Evolutionary conservation across 176 grass and related monocot genomes (phyloP), one percentile per base, ranked within the genome.

Genomic region (Zizania latifolia): DNA sequence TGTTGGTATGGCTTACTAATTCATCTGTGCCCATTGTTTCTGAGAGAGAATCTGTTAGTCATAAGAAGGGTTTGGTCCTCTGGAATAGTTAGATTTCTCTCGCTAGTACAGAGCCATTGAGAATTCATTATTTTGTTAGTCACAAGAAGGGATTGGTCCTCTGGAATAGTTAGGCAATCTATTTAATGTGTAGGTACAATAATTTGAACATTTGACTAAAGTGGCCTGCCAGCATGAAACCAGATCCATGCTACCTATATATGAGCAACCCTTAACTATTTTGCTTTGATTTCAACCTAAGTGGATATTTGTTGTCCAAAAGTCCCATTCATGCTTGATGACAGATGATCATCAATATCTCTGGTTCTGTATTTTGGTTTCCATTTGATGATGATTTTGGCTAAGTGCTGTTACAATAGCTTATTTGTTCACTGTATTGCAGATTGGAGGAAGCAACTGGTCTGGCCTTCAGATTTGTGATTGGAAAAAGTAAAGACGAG

Each of bases 391-490:
- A 35, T 26, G 2, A 60, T 44, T 23, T 22, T 78, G 14, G 27
- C 30, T 68, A 15, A 30, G 6, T 46, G 29, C 2, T 55, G 16
- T 75, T 65, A 31, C 8, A 70, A 13, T 26, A 2, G 19, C 39
- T 62, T 29, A n/a, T 6, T 28, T n/a, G 11, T 30, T 75, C 19
- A 6, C 36, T 86, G 24, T 71, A 46, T 65, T 85, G 70, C 70
- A 99, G 95, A 51, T 90, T 99, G 72, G 95, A 99, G 86, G 89
- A 94, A 75, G 81, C 89, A 36, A 94, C 89, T 58, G 92, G 95
- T 62, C 83, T 99, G 44, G 78, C 91, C 40, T 99, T 99, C 70
- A 86, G 87, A 79, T 99, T 99, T 57, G 89, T 99, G 35, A 92
- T 99, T 37, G 92, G 95, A 23, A 94, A 86, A 82, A 94, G 84